Percentiles rank a stretch among this genome's conserved stretches.
Evolutionary conservation across 2,329 filamentous ascomycete species (phyloP).

Genomic region (Ceratocystiopsis brevicomis): DNA sequence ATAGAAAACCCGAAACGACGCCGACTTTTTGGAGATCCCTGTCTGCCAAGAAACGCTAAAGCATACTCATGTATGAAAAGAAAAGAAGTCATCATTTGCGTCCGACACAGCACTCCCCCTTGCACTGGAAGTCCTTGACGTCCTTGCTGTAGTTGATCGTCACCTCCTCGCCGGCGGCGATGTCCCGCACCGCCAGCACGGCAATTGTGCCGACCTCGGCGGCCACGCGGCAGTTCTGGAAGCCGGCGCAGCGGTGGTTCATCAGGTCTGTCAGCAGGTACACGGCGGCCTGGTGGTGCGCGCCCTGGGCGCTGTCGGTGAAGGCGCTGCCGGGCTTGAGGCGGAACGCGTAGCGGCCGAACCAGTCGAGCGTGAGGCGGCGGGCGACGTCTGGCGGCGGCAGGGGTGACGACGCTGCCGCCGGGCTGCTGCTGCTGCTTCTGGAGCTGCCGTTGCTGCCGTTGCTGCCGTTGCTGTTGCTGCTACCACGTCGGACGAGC

Average conservation of each 20-base stretch:
- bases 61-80: not conserved
- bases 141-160: constrained; percentile 19
- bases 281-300: constrained; percentile 8
- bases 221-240: constrained; percentile 14
- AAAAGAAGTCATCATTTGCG: not conserved
- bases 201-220: constrained; percentile 8
- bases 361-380: constrained; percentile 8
- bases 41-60: constrained; percentile 1
- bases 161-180: constrained; percentile 17
- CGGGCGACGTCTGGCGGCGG: not conserved
- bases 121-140: constrained; percentile 14
- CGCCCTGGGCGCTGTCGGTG: not conserved
- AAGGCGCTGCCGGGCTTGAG: constrained; percentile 5
- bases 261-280: constrained; percentile 13
- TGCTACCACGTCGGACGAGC: not conserved
- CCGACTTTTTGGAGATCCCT: not conserved
- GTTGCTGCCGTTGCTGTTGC: not conserved
- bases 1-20: not conserved
- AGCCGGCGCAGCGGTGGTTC: constrained; percentile 17
- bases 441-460: no score
- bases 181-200: constrained; percentile 12
- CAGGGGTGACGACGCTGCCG: not conserved
- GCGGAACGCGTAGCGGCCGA: constrained; percentile 11
- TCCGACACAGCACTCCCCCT: constrained; percentile 9
- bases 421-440: not conserved